Evolutionary conservation across 2,329 filamentous ascomycete species (phyloP).

Genomic region (Huntiella abstrusa): DNA sequence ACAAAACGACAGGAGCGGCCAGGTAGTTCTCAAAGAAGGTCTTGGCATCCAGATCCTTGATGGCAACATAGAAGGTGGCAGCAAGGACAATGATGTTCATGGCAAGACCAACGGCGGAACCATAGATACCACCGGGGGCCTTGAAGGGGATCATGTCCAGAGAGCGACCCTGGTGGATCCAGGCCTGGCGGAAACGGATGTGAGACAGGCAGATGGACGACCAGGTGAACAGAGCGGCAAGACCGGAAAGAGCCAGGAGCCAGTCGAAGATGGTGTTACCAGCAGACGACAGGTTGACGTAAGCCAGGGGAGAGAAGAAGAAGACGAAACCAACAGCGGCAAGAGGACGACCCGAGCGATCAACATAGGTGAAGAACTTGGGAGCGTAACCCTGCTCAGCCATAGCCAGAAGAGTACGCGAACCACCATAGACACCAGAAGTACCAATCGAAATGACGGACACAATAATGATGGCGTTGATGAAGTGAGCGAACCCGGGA

Average conservation of each 20-base stretch:
- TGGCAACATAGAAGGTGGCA: conserved; percentile 33
- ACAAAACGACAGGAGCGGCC: conserved; percentile 31
- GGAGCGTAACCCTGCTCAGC: conserved; percentile 37
- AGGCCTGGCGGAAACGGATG: conserved; percentile 47
- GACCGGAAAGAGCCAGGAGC: conserved; percentile 44
- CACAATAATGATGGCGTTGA: conserved; percentile 35
- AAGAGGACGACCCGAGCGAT: conserved; percentile 32
- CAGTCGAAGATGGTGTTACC: conserved; percentile 40
- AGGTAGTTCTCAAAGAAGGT: conserved; percentile 37
- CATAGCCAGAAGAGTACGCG: conserved; percentile 35
- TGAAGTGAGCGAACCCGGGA: conserved; percentile 27
- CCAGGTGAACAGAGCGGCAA: conserved; percentile 47
- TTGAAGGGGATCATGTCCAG: conserved; percentile 47
- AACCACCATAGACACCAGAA: conserved; percentile 35
- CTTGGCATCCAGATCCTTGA: conserved; percentile 25
- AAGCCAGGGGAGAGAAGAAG: conserved; percentile 29
- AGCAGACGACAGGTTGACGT: conserved; percentile 24
- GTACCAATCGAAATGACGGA: conserved; percentile 36
- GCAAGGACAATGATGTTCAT: conserved; percentile 35
- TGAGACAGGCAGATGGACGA: conserved; percentile 45
- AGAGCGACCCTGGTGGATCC: conserved; percentile 36
- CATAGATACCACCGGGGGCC: conserved; percentile 38
- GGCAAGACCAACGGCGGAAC: conserved; percentile 41
- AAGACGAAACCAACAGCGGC: conserved; percentile 26
- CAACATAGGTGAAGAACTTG: conserved; percentile 33